A percentile compares a stretch with the other conserved stretches of the same genome.
Evolutionary conservation across 208 protist species (phyloP).

Genomic region (Angomonas ambiguus): DNA sequence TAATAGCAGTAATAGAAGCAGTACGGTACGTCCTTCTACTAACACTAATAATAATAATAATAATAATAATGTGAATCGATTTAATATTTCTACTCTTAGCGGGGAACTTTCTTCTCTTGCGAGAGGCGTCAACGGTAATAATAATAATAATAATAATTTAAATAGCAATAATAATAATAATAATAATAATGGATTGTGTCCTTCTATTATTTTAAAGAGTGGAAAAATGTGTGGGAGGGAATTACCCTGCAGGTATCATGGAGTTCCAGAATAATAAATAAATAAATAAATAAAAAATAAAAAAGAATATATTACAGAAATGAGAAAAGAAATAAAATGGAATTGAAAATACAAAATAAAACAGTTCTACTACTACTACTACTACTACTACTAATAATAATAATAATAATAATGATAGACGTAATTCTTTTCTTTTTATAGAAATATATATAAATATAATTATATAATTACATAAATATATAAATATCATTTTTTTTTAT

Average conservation of each 20-base stretch:
- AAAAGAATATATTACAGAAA: not conserved
- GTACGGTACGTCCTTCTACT: not conserved
- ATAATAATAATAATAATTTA: slow-evolving; percentile 4
- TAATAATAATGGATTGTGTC: not conserved
- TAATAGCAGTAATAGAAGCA: not conserved
- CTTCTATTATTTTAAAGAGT: not conserved
- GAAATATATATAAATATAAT: not conserved
- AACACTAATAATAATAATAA: not conserved
- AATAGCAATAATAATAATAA: not conserved
- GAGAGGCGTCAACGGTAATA: not conserved
- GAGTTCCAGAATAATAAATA: not conserved
- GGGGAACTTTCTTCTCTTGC: not conserved
- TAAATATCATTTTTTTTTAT: too few relatives aligned
- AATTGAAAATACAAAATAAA: not conserved
- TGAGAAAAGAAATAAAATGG: slow-evolving; percentile 91
- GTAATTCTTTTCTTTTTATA: not conserved
- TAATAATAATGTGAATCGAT: not conserved
- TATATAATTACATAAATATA: too few relatives aligned
- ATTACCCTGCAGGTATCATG: too few relatives aligned
- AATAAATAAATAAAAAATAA: not conserved
- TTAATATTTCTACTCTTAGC: not conserved
- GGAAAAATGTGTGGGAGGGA: too few relatives aligned
- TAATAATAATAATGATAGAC: not conserved
- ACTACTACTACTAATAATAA: not conserved
- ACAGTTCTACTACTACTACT: too few relatives aligned